These are phyloP conservation scores for Bacidia gigantensis DNA, from an alignment of 495 filamentous ascomycete genomes.

Conservation along the genomic window DNA sequence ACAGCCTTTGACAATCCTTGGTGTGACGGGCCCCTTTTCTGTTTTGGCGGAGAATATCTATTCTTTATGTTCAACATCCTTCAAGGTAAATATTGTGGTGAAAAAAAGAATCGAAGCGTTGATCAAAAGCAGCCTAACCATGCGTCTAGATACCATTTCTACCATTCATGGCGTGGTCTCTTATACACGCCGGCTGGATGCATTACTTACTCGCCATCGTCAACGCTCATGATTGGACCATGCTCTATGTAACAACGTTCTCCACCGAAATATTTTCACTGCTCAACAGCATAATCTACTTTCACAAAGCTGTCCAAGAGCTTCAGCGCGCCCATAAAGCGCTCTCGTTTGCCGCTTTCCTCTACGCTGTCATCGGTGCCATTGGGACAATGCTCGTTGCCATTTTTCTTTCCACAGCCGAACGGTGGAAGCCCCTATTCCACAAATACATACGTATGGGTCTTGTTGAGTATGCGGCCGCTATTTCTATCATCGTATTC, in stretches of 20 bases:
- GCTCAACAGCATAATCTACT: slow-evolving; percentile 61
- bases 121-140: too few species aligned
- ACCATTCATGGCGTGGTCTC: slow-evolving; percentile 61
- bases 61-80: slow-evolving; percentile 39
- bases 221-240: slow-evolving; percentile 66
- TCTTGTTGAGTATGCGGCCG: slow-evolving; percentile 54
- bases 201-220: slow-evolving; percentile 55
- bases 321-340: slow-evolving; percentile 44
- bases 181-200: slow-evolving; percentile 59
- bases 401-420: slow-evolving; percentile 49
- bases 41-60: slow-evolving; percentile 61
- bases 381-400: slow-evolving; percentile 56
- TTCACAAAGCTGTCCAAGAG: slow-evolving; percentile 61
- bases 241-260: slow-evolving; percentile 64
- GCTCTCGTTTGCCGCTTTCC: slow-evolving; percentile 52
- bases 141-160: slow-evolving; percentile 44
- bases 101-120: too few species aligned
- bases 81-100: slow-evolving; percentile 43
- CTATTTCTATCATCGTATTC: slow-evolving; percentile 55
- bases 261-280: slow-evolving; percentile 59
- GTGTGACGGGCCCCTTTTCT: slow-evolving; percentile 62
- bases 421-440: slow-evolving; percentile 51
- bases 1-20: slow-evolving; percentile 59
- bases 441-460: slow-evolving; percentile 54
- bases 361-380: slow-evolving; percentile 57